These are phyloP conservation scores for Dicorynia guianensis DNA, from an alignment of 306 rosid genomes.

Conservation along the genomic window DNA sequence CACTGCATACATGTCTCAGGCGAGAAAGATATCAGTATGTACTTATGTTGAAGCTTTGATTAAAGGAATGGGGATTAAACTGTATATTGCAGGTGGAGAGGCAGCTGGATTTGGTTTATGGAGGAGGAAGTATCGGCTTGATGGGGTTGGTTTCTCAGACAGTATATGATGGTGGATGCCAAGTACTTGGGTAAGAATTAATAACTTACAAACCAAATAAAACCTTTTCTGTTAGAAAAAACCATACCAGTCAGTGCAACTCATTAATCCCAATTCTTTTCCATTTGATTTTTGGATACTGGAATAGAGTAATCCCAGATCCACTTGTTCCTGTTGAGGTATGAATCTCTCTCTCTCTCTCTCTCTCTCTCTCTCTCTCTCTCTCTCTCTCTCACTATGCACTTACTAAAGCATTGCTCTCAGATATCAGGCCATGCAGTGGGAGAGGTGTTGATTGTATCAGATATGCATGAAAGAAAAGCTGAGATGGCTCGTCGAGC, in stretches of 20 bases:
- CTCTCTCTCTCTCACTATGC: constrained; percentile 1
- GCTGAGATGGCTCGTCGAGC: constrained; percentile 45
- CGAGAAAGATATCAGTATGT: too few species aligned
- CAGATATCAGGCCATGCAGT: constrained; percentile 43
- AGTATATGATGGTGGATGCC: constrained; percentile 41
- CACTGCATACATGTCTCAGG: too few species aligned
- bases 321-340: constrained; percentile 43
- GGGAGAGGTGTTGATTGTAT: constrained; percentile 43
- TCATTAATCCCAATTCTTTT: neutral
- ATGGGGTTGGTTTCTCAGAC: constrained; percentile 45
- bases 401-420: neutral
- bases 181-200: constrained; percentile 42
- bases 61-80: too few species aligned
- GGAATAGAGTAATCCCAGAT: constrained; percentile 43
- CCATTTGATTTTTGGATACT: neutral
- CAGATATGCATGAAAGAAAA: constrained; percentile 46
- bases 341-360: neutral
- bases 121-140: constrained; percentile 44
- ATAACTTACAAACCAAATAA: too few species aligned
- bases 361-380: neutral
- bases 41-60: too few species aligned
- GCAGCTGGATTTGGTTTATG: constrained; percentile 42
- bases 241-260: too few species aligned
- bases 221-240: too few species aligned
- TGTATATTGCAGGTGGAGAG: constrained; percentile 39